Percentiles rank a stretch among this genome's conserved stretches.
These are phyloP conservation scores for Arabidopsis arenosa DNA, from an alignment of 345 rosid species.

Conservation along the genomic window DNA sequence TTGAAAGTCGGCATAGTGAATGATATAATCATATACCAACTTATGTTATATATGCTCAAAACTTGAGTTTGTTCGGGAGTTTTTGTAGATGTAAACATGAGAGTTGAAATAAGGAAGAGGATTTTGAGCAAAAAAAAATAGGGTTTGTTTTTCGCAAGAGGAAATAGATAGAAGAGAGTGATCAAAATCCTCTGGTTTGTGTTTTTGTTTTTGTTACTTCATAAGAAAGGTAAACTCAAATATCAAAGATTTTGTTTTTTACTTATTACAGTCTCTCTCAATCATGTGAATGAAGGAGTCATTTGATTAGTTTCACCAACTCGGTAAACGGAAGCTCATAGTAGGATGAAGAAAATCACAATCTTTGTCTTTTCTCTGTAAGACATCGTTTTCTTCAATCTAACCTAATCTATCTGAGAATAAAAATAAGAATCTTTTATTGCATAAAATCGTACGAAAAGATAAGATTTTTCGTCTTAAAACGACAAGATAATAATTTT, in stretches of 20 bases:
- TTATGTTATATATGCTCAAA: slow-evolving; percentile 34
- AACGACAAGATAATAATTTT: slow-evolving; percentile 34
- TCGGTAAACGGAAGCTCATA: neutral
- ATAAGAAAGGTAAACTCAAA: slow-evolving; percentile 11
- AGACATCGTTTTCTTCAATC: slow-evolving; percentile 29
- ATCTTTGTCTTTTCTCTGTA: neutral
- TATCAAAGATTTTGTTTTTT: slow-evolving; percentile 33
- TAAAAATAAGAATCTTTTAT: slow-evolving; percentile 11
- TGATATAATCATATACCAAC: slow-evolving; percentile 17
- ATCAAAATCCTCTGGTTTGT: slow-evolving; percentile 41
- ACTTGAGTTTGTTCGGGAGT: slow-evolving; percentile 32
- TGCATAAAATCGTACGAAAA: slow-evolving; percentile 30
- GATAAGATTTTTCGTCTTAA: slow-evolving; percentile 17
- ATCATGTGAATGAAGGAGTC: neutral
- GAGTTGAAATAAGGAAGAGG: slow-evolving; percentile 34
- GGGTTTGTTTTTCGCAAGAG: slow-evolving; percentile 11
- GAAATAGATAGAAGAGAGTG: slow-evolving; percentile 33
- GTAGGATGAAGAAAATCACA: slow-evolving; percentile 14
- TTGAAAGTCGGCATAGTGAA: slow-evolving; percentile 31
- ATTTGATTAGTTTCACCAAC: neutral
- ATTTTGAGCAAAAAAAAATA: slow-evolving; percentile 9
- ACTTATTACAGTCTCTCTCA: neutral
- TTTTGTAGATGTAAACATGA: slow-evolving; percentile 45
- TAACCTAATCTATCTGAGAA: slow-evolving; percentile 20
- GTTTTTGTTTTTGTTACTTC: slow-evolving; percentile 8